These are phyloP conservation scores for Stipa capillata DNA, from an alignment of 176 grass and related monocot species.

Conservation along the genomic window DNA sequence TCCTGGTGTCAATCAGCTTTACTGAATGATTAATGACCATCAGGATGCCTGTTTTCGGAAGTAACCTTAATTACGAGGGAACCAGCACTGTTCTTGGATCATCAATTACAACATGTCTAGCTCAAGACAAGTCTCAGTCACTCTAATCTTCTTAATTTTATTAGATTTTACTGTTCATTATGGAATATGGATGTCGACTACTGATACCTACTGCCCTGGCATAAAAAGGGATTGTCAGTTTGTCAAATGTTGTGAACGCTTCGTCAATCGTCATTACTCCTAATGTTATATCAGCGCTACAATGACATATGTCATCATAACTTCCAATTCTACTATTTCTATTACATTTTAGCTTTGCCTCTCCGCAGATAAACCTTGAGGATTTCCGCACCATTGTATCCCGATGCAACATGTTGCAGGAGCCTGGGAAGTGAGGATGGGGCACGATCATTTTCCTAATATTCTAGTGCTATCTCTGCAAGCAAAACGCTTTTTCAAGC, in stretches of 20 bases:
- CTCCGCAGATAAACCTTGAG: constrained; percentile 74
- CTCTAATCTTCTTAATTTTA: not conserved
- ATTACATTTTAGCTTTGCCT: constrained; percentile 1
- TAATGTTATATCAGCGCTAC: not conserved
- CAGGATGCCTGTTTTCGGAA: not conserved
- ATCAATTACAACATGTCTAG: not conserved
- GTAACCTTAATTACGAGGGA: too few species aligned
- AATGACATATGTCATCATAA: not conserved
- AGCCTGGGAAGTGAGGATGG: constrained; percentile 19
- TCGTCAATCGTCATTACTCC: not conserved
- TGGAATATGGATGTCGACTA: not conserved
- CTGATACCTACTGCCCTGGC: not conserved
- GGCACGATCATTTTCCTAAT: not conserved
- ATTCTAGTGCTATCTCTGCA: not conserved
- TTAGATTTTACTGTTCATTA: not conserved
- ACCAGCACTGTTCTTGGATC: too few species aligned
- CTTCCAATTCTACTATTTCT: not conserved
- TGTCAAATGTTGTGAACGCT: not conserved
- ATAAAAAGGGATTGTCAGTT: not conserved
- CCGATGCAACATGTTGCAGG: constrained; percentile 82
- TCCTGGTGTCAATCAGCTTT: not conserved
- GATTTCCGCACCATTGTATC: constrained; percentile 71
- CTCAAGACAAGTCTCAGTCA: not conserved
- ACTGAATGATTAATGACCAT: not conserved
- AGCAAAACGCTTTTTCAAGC: not conserved